These are phyloP conservation scores for Stagonosporopsis rhizophila DNA, from an alignment of 2,329 filamentous ascomycete species.

Conservation along the genomic window DNA sequence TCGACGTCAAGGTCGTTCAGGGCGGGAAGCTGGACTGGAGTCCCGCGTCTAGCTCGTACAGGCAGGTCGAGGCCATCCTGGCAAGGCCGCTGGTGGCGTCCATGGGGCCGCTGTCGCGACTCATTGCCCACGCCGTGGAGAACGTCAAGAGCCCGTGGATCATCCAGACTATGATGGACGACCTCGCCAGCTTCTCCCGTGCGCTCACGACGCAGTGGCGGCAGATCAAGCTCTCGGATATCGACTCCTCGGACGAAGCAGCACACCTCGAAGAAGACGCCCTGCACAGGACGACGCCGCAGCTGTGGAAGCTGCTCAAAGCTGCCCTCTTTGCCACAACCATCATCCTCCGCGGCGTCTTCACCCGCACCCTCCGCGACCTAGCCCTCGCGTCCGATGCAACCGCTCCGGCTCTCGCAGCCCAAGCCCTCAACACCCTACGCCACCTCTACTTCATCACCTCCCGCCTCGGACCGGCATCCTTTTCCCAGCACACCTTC, in stretches of 20 bases:
- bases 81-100: conserved; percentile 68
- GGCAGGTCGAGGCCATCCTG: conserved; percentile 64
- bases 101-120: conserved; percentile 70
- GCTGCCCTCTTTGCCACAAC: conserved; percentile 78
- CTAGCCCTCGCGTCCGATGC: conserved; percentile 60
- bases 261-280: conserved; percentile 70
- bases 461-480: conserved; percentile 72
- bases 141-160: conserved; percentile 60
- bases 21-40: conserved; percentile 69
- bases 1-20: conserved; percentile 66
- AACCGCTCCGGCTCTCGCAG: conserved; percentile 71
- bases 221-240: conserved; percentile 73
- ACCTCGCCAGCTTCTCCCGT: conserved; percentile 70
- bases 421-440: conserved; percentile 74
- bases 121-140: conserved; percentile 70
- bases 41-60: conserved; percentile 64
- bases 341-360: conserved; percentile 75
- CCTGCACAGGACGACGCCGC: conserved; percentile 69
- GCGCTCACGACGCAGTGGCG: conserved; percentile 76
- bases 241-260: conserved; percentile 73
- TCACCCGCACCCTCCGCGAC: conserved; percentile 70
- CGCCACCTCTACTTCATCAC: conserved; percentile 85
- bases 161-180: conserved; percentile 64
- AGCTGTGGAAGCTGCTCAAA: conserved; percentile 77
- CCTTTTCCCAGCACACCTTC: conserved; percentile 85